Evolutionary conservation across 768 basidiomycete species (phyloP).

Genomic region (Glaciozyma martinii): DNA sequence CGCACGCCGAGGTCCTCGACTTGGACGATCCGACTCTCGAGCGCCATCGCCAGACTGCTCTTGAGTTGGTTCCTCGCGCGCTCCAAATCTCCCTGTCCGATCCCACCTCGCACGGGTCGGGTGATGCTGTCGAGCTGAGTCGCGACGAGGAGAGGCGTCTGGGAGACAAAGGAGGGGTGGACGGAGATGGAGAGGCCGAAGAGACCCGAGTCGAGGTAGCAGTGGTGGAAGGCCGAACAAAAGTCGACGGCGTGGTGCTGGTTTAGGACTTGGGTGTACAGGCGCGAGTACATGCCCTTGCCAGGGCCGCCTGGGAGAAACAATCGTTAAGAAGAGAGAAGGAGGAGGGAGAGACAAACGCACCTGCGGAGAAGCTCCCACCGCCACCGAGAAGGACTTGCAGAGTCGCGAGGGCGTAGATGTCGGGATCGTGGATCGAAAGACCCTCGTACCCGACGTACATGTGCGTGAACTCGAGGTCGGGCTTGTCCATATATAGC

Average conservation of each 20-base stretch:
- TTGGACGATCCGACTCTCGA: constrained; percentile 43
- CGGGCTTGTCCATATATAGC: constrained; percentile 49
- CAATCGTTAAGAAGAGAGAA: not conserved
- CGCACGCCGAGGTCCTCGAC: constrained; percentile 29
- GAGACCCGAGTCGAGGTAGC: constrained; percentile 85
- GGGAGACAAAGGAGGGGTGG: constrained; percentile 50
- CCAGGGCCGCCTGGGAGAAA: constrained; percentile 68
- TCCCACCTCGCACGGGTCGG: constrained; percentile 42
- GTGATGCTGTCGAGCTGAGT: constrained; percentile 78
- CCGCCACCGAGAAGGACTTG: constrained; percentile 93
- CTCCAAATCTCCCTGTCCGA: constrained; percentile 53
- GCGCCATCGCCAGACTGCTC: constrained; percentile 83
- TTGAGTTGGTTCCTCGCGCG: constrained; percentile 94
- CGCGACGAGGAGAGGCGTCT: constrained; percentile 73
- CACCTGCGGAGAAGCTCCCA: constrained; percentile 78
- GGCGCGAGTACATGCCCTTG: constrained; percentile 96
- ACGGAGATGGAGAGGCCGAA: constrained; percentile 88
- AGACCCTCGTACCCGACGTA: constrained; percentile 88
- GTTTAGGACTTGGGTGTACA: constrained; percentile 93
- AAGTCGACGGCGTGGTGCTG: constrained; percentile 88
- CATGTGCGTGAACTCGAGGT: constrained; percentile 76
- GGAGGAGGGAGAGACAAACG: constrained; percentile 42
- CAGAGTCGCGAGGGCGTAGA: constrained; percentile 86
- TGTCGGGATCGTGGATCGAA: constrained; percentile 80
- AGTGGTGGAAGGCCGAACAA: constrained; percentile 94